These are phyloP conservation scores for Posidonia australis DNA, from an alignment of 106 monocot species.

Conservation along the genomic window DNA sequence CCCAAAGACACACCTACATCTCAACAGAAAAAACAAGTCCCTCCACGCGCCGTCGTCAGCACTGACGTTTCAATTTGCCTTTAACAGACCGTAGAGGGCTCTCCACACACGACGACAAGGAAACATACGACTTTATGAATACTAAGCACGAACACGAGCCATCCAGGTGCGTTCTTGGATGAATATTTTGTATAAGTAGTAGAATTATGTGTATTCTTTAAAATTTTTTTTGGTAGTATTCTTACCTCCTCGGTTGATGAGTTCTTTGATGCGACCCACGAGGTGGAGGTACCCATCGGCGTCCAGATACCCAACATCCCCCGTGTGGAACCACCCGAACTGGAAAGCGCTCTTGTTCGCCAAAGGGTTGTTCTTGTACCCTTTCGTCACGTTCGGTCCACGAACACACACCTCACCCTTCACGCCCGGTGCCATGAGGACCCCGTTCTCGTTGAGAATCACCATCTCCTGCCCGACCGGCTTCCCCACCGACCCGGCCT, in stretches of 20 bases:
- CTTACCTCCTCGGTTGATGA: slow-evolving; percentile 90
- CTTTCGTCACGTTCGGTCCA: slow-evolving; percentile 70
- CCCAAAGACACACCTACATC: too few species aligned
- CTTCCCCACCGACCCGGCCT: slow-evolving; percentile 70
- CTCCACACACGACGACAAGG: too few species aligned
- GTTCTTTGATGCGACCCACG: slow-evolving; percentile 95
- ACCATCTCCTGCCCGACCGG: slow-evolving; percentile 69
- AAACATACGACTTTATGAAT: too few species aligned
- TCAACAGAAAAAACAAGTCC: too few species aligned
- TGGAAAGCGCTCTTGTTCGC: slow-evolving; percentile 62
- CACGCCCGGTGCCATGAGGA: slow-evolving; percentile 3
- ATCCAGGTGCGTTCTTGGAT: too few species aligned
- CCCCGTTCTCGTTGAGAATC: slow-evolving; percentile 50
- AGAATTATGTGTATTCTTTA: too few species aligned
- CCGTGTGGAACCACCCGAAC: slow-evolving; percentile 94
- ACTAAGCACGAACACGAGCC: too few species aligned
- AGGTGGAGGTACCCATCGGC: slow-evolving; percentile 69
- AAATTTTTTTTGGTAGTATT: too few species aligned
- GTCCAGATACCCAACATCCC: slow-evolving; percentile 70
- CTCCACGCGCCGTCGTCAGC: too few species aligned
- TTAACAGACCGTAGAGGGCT: too few species aligned
- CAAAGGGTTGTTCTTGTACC: slow-evolving; percentile 72
- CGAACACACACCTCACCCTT: slow-evolving; percentile 82
- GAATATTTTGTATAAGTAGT: too few species aligned
- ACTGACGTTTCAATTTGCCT: background rate